phyloP scores from a whole-genome alignment of 2,329 filamentous ascomycete genomes.

The Cryphonectria parasitica region DNA sequence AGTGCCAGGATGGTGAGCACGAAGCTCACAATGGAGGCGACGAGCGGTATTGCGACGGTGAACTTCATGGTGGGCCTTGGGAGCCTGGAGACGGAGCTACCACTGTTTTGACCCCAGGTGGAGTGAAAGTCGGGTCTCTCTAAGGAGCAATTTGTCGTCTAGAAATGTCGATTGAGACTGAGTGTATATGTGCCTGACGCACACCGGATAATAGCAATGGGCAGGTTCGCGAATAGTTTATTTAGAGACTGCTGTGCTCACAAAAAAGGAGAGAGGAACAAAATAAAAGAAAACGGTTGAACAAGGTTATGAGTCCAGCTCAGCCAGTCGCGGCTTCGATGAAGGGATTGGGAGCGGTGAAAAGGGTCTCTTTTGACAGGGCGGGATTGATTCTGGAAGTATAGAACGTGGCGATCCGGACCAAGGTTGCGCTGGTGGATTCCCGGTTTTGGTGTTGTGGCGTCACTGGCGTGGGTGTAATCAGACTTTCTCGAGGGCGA shows the following conservation, averaged over 20 bases:
- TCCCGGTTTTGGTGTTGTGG: not conserved
- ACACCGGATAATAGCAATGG: not conserved
- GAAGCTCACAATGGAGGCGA: constrained; percentile 42
- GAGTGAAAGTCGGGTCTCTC: not conserved
- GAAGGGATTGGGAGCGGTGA: no score
- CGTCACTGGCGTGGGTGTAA: constrained; percentile 17
- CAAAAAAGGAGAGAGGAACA: constrained; percentile 17
- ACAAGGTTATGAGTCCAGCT: constrained; percentile 8
- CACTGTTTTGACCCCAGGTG: not conserved
- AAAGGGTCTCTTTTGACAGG: not conserved
- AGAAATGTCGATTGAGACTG: not conserved
- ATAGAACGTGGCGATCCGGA: not conserved
- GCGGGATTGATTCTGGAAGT: not conserved
- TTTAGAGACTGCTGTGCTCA: not conserved
- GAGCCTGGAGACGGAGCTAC: not conserved
- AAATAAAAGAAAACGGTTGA: constrained; percentile 3
- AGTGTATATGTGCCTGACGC: not conserved
- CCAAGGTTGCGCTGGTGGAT: not conserved
- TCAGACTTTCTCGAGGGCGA: constrained; percentile 1
- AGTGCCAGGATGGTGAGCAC: constrained; percentile 43
- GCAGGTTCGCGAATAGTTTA: not conserved
- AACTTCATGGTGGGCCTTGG: constrained; percentile 24
- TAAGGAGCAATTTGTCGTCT: not conserved
- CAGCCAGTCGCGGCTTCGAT: not conserved
- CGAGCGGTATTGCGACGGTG: constrained; percentile 35